Percentiles rank a stretch among this genome's conserved stretches.
Evolutionary conservation across 306 rosid genomes (phyloP).

Genomic region (Cicer judaicum): DNA sequence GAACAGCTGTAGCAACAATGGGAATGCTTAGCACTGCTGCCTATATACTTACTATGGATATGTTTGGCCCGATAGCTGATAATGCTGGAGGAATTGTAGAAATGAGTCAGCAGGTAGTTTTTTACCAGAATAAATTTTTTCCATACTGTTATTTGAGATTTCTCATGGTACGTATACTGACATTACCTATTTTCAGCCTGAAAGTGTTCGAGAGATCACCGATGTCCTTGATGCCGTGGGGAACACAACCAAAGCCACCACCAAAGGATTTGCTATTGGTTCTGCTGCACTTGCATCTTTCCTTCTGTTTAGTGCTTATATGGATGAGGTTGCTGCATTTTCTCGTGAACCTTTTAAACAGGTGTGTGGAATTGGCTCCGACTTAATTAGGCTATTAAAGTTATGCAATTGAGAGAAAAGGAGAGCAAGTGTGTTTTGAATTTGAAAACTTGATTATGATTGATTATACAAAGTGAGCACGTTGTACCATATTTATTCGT

Average conservation of each 20-base stretch:
- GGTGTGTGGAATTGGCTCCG: constrained; percentile 52
- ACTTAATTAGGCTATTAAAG: constrained; percentile 16
- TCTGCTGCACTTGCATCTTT: constrained; percentile 99
- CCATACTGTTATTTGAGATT: constrained; percentile 36
- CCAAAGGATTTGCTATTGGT: constrained; percentile 99
- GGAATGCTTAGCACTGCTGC: constrained; percentile 99
- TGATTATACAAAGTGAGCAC: neutral
- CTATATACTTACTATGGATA: constrained; percentile 98
- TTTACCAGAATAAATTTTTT: constrained; percentile 35
- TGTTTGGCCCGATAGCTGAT: constrained; percentile 99
- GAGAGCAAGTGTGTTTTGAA: constrained; percentile 1
- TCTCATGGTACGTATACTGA: constrained; percentile 24
- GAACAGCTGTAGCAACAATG: constrained; percentile 99
- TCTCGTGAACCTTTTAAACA: constrained; percentile 82
- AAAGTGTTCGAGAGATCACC: constrained; percentile 97
- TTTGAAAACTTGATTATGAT: neutral
- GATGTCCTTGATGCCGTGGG: constrained; percentile 98
- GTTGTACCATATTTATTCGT: neutral
- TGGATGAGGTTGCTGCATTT: constrained; percentile 93
- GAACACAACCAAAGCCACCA: constrained; percentile 97
- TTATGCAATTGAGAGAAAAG: constrained; percentile 24
- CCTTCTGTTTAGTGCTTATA: constrained; percentile 98
- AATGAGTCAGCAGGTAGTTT: constrained; percentile 96
- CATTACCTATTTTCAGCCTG: constrained; percentile 68
- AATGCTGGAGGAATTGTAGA: constrained; percentile 99